Base-by-base conservation (phyloP, 495 filamentous ascomycete species). In the Parachaetomium inaequale region DNA sequence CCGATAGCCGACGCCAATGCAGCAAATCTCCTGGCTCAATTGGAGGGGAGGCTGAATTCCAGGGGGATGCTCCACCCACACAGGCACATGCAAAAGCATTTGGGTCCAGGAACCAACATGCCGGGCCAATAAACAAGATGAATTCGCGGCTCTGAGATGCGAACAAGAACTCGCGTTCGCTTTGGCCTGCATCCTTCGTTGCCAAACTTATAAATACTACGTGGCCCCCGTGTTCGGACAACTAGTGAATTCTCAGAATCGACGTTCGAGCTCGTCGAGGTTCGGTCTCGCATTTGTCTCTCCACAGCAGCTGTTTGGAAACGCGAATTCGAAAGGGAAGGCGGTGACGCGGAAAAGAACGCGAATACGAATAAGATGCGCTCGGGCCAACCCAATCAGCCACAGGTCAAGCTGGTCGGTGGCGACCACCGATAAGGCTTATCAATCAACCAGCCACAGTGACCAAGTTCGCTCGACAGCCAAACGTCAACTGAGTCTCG, bases 281-380 rank as follows among this genome's bases (percentile, higher is more conserved):
- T 25, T 55, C 31, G 28, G 1, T 53, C 23, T 32, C 11, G 34
- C 32, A n/a, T 45, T 7, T 25, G 15, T 10, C 3, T n/a, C 28
- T 26, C 28, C 12, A n/a, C 19, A 10, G 6, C 29, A 2, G 31
- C 12, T 49, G 7, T 31, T 26, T 19, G 19, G 32, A 19, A 38
- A 42, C 14, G 32, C 23, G 31, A 58, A 58, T 34, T 52, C 23
- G 54, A 57, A 52, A 34, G 7, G 49, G 62, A 54, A 63, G 49
- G 55, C 55, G 57, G 46, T 64, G 50, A 34, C 17, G 25, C n/a
- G 21, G 10, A 31, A 8, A 38, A 51, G 64, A 66, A 66, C 42
- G 63, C 64, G 64, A 66, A 63, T 66, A 66, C 58, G 63, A 61
- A 32, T 32, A 50, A 21, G 23, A n/a, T 11, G 38, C 53, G 19